Base-by-base conservation (phyloP, 2,329 filamentous ascomycete genomes). In the Diaporthe velutina region DNA sequence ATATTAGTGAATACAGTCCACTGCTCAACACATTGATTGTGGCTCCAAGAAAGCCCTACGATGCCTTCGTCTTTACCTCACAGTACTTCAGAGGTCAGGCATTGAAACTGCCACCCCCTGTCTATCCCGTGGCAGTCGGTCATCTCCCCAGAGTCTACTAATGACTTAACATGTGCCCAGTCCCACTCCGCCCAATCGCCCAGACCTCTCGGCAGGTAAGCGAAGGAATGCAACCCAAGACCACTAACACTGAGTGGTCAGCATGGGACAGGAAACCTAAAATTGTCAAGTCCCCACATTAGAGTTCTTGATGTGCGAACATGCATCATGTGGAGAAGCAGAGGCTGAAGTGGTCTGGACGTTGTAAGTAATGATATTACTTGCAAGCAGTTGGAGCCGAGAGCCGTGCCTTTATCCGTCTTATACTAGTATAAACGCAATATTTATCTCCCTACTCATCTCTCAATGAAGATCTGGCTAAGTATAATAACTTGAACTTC, bases 221-320 rank as follows among this genome's bases (percentile, higher is more conserved):
- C 61, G 42, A 35, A 50, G 28, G 42, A 50, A 67, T 67, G 64
- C 38, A 52, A 67, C 45, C 30, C 64, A 52, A 67, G 45, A 40
- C 30, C 13, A 52, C 30, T 33, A 38, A 67, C 8, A 10, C 8
- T 28, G 48, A 67, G 22, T 67, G 33, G 30, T 12, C 13, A 52
- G 22, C 8, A 17, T 48, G 25, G 28, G 19, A n/a, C 30, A 54
- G n/a, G 22, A 67, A 45, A 45, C 40, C 10, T 48, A n/a, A 50
- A 48, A 50, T 3, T 50, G 42, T 10, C 40, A 35, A 25, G 30
- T 50, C 19, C 19, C 61, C 22, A 50, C 22, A 17, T 25, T 54
- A 25, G 25, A 25, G 6, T 13, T 28, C 35, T 61, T n/a, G 55
- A 45, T 28, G n/a, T 40, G 13, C 7, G 9, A 17, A 52, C 4